Base-by-base conservation (phyloP, 73 alveolate species). In the Paramecium biaurelia region DNA sequence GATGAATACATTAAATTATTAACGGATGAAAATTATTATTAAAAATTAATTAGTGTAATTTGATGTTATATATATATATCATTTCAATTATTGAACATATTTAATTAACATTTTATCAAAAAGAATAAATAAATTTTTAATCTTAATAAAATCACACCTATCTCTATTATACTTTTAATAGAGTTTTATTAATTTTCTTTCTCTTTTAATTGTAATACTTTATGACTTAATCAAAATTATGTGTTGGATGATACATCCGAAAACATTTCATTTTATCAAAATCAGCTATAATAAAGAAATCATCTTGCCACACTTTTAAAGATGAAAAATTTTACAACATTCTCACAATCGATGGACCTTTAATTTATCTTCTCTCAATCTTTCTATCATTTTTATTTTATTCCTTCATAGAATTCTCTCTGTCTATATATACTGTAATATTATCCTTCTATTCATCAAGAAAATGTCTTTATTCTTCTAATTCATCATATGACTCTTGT, bases 401-500 rank as follows among this genome's bases (percentile, higher is more conserved):
- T 0, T 5, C 49, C 12, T 63, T 63, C 11, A 14, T 26, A 1
- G 47, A 30, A 2, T 12, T 26, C 45, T 63, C 41, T 32, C 26
- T 63, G 10, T 63, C 84, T 26, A 24, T 12, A 63, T 3, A 63
- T 4, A 38, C 45, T 11, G 70, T 24, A 1, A 79, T 45, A 3
- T 41, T 23, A 23, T 79, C 45, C 47, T 79, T 79, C 12, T 79
- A 4, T 14, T 79, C 90, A 43, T 79, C 90, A 10, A 79, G 56
- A 12, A 7, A 34, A 79, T 79, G 42, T 32, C 24, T 38, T 14
- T 20, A 11, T 23, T 43, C 21, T 24, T 79, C 86, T 38, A 72
- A 35, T n/a, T 72, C 86, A 72, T 72, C 86, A 32, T 72, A 72
- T 11, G 86, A 72, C 86, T 72, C 56, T 72, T 32, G 58, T 37